Conservation (phyloP, 208 protist species). For the Wallacemonas collosoma region DNA sequence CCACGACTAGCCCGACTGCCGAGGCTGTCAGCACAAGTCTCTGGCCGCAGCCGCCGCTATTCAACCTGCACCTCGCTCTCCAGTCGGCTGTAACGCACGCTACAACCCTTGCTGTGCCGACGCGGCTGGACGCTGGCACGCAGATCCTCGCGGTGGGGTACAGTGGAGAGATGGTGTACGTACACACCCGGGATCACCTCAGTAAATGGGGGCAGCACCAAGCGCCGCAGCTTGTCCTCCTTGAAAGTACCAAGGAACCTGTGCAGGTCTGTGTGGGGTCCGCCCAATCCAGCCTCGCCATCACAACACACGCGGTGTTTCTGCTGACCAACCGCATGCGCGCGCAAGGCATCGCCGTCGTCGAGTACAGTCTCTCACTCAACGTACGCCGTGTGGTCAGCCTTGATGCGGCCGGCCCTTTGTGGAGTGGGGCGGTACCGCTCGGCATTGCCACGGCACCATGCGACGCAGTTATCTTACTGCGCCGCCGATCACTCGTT, state of each 20-base stretch:
- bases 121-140: constrained; percentile 33
- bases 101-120: constrained; percentile 22
- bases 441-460: constrained; percentile 51
- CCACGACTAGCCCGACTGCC: not conserved
- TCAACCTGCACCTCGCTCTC: constrained; percentile 53
- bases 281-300: constrained; percentile 67
- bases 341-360: constrained; percentile 48
- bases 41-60: constrained; percentile 44
- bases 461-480: constrained; percentile 51
- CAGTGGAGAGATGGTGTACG: constrained; percentile 47
- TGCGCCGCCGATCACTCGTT: constrained; percentile 30
- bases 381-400: constrained; percentile 49
- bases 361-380: constrained; percentile 60
- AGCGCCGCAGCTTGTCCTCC: constrained; percentile 35
- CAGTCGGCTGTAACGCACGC: constrained; percentile 26
- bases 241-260: constrained; percentile 59
- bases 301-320: constrained; percentile 48
- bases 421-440: constrained; percentile 22
- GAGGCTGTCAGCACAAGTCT: not conserved
- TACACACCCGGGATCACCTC: constrained; percentile 67
- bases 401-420: constrained; percentile 36
- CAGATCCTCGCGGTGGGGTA: constrained; percentile 68
- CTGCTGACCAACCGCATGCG: constrained; percentile 81
- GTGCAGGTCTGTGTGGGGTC: constrained; percentile 44
- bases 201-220: constrained; percentile 53